These are phyloP conservation scores for Nannizzia gypsea DNA, from an alignment of 2,329 filamentous ascomycete genomes.

Conservation along the genomic window DNA sequence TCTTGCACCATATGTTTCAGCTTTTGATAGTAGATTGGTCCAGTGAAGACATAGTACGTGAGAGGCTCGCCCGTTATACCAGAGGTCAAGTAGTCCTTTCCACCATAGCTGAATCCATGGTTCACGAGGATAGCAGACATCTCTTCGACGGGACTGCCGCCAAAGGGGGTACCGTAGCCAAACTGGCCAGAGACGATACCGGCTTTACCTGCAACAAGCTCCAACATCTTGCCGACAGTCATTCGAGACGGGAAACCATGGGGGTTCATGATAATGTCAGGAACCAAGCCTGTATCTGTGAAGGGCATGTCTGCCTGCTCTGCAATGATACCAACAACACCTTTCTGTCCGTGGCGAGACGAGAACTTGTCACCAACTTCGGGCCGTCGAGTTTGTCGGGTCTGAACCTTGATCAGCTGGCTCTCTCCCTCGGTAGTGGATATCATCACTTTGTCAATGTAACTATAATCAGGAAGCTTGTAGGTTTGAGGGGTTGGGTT, in stretches of 20 bases:
- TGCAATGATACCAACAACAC: slow-evolving; percentile 91
- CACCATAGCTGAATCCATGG: slow-evolving; percentile 88
- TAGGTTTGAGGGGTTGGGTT: slow-evolving; percentile 50
- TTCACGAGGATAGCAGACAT: slow-evolving; percentile 77
- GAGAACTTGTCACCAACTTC: slow-evolving; percentile 98
- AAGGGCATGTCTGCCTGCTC: slow-evolving; percentile 97
- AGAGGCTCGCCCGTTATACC: slow-evolving; percentile 90
- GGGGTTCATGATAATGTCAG: slow-evolving; percentile 99
- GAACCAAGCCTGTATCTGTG: slow-evolving; percentile 76
- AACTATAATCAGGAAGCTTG: slow-evolving; percentile 69
- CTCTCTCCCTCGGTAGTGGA: slow-evolving; percentile 79
- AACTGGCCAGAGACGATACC: slow-evolving; percentile 73
- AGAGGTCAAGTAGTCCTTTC: slow-evolving; percentile 91
- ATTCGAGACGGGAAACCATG: slow-evolving; percentile 99
- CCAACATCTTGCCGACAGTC: slow-evolving; percentile 96
- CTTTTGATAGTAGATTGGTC: slow-evolving; percentile 98
- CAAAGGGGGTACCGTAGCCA: slow-evolving; percentile 84
- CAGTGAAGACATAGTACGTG: slow-evolving; percentile 95
- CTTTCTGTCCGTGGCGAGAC: slow-evolving; percentile 95
- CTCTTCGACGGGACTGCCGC: slow-evolving; percentile 70
- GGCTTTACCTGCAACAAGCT: slow-evolving; percentile 88
- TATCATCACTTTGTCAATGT: slow-evolving; percentile 94
- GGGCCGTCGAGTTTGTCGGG: slow-evolving; percentile 85
- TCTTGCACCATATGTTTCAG: slow-evolving; percentile 99
- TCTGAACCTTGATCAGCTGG: slow-evolving; percentile 84